phyloP scores from a whole-genome alignment of 345 rosid species.

The Gossypioides kirkii region DNA sequence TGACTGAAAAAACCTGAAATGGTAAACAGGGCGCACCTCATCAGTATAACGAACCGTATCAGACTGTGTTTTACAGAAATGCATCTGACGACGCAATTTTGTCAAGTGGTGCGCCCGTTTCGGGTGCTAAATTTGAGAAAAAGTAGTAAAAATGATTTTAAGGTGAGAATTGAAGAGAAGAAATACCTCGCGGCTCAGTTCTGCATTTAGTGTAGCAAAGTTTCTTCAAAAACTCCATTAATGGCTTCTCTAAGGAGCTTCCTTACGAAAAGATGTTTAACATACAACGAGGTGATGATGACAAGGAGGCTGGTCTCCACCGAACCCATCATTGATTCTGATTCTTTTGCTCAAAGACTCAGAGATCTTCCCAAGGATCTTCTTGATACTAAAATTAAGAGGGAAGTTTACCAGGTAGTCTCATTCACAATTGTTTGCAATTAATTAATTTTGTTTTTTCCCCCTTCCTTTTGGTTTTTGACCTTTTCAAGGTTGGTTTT shows the following conservation, averaged over 20 bases:
- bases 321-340: constrained; percentile 28
- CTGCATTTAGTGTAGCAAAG: not conserved
- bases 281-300: constrained; percentile 15
- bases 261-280: constrained; percentile 33
- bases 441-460: not conserved
- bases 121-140: no score
- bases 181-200: no score
- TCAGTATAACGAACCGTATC: no score
- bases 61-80: no score
- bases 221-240: constrained; percentile 1
- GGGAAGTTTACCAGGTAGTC: constrained; percentile 54
- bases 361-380: constrained; percentile 67
- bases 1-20: no score
- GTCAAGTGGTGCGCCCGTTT: no score
- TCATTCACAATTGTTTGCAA: not conserved
- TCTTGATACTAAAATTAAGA: constrained; percentile 60
- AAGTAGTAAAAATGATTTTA: no score
- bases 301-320: constrained; percentile 42
- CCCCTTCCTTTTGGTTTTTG: not conserved
- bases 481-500: not conserved
- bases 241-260: constrained; percentile 52
- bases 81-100: no score
- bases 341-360: constrained; percentile 58
- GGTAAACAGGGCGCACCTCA: no score
- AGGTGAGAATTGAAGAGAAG: no score